Percentiles rank a stretch among this genome's conserved stretches.
Conservation (phyloP, 352 stramenopile species). For the Salisapilia sapeloensis region DNA sequence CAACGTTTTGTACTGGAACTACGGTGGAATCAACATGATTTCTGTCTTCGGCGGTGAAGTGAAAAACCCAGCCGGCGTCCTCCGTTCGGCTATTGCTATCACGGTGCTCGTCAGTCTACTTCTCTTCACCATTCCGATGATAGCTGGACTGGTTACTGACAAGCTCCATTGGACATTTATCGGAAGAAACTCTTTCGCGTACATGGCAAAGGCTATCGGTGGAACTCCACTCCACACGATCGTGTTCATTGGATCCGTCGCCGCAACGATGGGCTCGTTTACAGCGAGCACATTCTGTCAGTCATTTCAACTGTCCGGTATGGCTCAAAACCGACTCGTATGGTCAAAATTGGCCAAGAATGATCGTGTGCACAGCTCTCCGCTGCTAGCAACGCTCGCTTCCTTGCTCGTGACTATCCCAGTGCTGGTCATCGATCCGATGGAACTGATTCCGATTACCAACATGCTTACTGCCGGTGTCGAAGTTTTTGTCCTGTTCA, state of each 20-base stretch:
- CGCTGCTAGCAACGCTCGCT: constrained; percentile 18
- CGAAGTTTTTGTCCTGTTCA: constrained; percentile 75
- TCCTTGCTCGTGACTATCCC: constrained; percentile 15
- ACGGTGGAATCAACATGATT: constrained; percentile 74
- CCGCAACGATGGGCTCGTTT: constrained; percentile 80
- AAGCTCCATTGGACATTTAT: constrained; percentile 8
- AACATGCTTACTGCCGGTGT: constrained; percentile 81
- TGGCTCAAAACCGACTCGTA: constrained; percentile 70
- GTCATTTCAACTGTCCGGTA: constrained; percentile 65
- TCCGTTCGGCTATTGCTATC: constrained; percentile 57
- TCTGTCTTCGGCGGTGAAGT: constrained; percentile 72
- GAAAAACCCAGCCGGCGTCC: constrained; percentile 34
- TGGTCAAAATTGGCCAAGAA: constrained; percentile 57
- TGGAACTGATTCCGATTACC: constrained; percentile 60
- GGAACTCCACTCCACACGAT: constrained; percentile 69
- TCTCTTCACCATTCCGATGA: constrained; percentile 63
- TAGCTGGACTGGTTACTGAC: constrained; percentile 12
- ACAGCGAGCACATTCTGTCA: constrained; percentile 83
- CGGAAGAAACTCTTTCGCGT: constrained; percentile 76
- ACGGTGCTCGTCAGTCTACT: constrained; percentile 37
- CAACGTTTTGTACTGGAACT: constrained; percentile 88
- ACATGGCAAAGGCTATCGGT: constrained; percentile 67
- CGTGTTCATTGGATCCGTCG: constrained; percentile 59
- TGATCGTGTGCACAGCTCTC: constrained; percentile 14
- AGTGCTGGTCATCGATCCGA: constrained; percentile 22